These are phyloP conservation scores for Dictyostelium citrinum DNA, from an alignment of 78 protist genomes.

Conservation along the genomic window DNA sequence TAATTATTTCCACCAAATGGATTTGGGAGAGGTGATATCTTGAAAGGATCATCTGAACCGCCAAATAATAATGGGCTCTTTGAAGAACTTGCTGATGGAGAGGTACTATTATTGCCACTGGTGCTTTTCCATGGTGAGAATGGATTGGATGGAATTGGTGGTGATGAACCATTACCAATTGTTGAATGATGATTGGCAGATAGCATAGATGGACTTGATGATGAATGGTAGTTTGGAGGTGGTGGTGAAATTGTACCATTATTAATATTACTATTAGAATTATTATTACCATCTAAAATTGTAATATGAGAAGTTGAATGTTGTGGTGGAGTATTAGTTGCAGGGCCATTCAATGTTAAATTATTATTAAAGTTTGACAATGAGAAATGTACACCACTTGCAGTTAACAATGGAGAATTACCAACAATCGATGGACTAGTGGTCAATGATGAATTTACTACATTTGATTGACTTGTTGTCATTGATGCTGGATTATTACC, in stretches of 20 bases:
- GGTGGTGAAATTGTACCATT: constrained; percentile 12
- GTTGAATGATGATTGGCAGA: not conserved
- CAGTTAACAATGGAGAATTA: constrained; percentile 30
- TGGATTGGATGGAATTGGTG: constrained; percentile 63
- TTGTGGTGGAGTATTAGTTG: constrained; percentile 1
- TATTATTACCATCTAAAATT: not conserved
- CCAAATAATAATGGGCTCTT: not conserved
- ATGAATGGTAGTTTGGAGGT: not conserved
- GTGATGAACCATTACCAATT: not conserved
- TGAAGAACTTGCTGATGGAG: not conserved
- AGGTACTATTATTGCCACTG: too few species aligned
- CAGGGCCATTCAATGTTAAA: constrained; percentile 1
- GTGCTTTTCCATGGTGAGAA: not conserved
- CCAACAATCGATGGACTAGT: constrained; percentile 54
- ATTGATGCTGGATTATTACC: constrained; percentile 18
- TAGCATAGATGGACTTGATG: not conserved
- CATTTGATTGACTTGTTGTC: not conserved
- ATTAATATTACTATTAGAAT: not conserved
- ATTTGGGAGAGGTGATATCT: constrained; percentile 38
- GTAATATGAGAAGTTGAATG: not conserved
- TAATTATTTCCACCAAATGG: constrained; percentile 22
- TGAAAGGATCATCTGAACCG: not conserved
- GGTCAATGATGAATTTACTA: not conserved
- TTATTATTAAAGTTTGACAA: constrained; percentile 45
- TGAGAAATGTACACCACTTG: constrained; percentile 34